These are phyloP conservation scores for Graphilbum fragrans DNA, from an alignment of 2,329 filamentous ascomycete genomes.

Conservation along the genomic window DNA sequence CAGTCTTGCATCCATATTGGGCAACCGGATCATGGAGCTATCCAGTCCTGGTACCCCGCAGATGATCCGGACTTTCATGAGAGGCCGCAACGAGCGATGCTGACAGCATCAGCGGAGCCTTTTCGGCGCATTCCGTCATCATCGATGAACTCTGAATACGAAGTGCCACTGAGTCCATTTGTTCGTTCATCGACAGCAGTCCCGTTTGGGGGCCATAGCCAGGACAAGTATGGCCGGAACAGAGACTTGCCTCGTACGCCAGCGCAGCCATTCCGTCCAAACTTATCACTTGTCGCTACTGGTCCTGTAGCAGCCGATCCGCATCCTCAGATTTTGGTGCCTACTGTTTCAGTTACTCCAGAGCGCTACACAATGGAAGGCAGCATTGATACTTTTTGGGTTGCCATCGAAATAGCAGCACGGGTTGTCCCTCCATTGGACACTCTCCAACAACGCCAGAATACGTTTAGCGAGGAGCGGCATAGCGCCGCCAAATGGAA, in stretches of 20 bases:
- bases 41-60: no score
- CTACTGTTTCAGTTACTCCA: conserved; percentile 29
- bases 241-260: background rate
- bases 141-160: no score
- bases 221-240: background rate
- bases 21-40: no score
- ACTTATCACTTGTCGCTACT: background rate
- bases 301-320: background rate
- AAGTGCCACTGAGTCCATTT: background rate
- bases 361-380: conserved; percentile 23
- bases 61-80: no score
- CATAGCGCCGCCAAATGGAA: background rate
- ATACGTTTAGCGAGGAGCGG: background rate
- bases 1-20: no score
- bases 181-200: background rate
- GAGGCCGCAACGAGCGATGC: no score
- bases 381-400: conserved; percentile 28
- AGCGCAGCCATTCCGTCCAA: background rate
- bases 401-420: conserved; percentile 33
- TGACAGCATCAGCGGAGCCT: no score
- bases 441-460: background rate
- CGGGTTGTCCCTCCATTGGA: conserved; percentile 10
- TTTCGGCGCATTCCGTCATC: no score
- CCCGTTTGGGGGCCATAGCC: background rate
- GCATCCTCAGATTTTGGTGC: conserved; percentile 22